A percentile compares a stretch with the other conserved stretches of the same genome.
Conservation (phyloP, 2,329 filamentous ascomycete genomes). For the Penicillium sp. region DNA sequence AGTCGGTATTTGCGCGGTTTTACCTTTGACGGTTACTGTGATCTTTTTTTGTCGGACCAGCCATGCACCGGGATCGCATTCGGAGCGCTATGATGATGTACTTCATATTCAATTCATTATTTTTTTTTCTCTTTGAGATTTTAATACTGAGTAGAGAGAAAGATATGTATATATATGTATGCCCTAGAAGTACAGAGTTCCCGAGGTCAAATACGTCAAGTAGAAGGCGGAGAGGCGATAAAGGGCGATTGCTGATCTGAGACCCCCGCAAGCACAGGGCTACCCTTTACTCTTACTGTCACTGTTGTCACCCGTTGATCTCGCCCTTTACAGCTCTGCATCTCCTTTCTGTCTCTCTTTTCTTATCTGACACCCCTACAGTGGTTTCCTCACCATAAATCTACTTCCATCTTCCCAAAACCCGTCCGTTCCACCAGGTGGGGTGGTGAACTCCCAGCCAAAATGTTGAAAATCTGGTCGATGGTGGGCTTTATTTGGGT, state of each 20-base stretch:
- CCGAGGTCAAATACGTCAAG: not conserved
- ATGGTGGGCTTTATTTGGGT: conserved; percentile 64
- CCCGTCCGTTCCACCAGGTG: conserved; percentile 13
- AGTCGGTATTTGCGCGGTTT: conserved; percentile 15
- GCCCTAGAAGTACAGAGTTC: not conserved
- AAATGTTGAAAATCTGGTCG: conserved; percentile 99
- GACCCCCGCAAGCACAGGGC: conserved; percentile 6
- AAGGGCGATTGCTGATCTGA: conserved; percentile 12
- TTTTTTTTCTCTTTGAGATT: not conserved
- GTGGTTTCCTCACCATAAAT: not conserved
- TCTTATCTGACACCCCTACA: not conserved
- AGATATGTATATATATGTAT: no score
- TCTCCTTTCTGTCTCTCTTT: conserved; percentile 2
- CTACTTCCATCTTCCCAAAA: not conserved
- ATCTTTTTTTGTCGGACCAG: conserved; percentile 17
- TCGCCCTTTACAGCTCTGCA: not conserved
- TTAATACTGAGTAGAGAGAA: not conserved
- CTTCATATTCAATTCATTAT: conserved; percentile 7
- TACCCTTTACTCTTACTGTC: not conserved
- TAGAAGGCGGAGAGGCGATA: conserved; percentile 13
- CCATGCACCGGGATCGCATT: conserved; percentile 28
- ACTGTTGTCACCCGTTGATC: not conserved
- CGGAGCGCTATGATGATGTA: conserved; percentile 20
- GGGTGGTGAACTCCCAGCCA: conserved; percentile 41
- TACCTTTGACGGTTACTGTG: not conserved